Evolutionary conservation across 2,329 filamentous ascomycete genomes (phyloP).

Genomic region (Colletotrichum cereale): DNA sequence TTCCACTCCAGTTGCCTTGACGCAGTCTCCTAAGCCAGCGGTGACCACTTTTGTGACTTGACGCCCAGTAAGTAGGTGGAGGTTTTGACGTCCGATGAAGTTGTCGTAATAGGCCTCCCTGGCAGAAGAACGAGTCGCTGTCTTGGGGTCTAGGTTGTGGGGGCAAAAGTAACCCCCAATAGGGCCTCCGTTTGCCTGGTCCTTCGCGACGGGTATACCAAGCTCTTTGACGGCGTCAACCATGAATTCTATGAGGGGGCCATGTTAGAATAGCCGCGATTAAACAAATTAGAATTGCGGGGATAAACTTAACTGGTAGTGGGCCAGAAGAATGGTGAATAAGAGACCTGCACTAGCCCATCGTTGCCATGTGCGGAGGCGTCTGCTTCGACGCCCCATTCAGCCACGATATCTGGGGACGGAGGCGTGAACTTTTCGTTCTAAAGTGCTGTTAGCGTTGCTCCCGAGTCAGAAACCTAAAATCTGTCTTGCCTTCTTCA

Average conservation of each 20-base stretch:
- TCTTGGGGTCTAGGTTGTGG: conserved; percentile 44
- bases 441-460: not conserved
- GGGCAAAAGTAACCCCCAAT: conserved; percentile 44
- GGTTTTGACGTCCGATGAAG: conserved; percentile 43
- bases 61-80: conserved; percentile 47
- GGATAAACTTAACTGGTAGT: conserved; percentile 43
- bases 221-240: conserved; percentile 42
- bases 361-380: conserved; percentile 44
- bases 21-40: conserved; percentile 17
- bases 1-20: conserved; percentile 41
- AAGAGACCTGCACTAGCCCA: conserved; percentile 47
- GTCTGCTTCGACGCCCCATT: conserved; percentile 48
- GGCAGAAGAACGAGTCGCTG: conserved; percentile 46
- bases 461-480: no score
- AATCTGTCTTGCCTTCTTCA: conserved; percentile 45
- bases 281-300: no score
- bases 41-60: conserved; percentile 46
- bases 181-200: conserved; percentile 39
- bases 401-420: conserved; percentile 40
- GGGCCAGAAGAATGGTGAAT: conserved; percentile 49
- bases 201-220: conserved; percentile 37
- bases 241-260: conserved; percentile 36
- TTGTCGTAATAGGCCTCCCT: conserved; percentile 47
- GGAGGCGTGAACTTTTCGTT: conserved; percentile 45
- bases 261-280: not conserved